These are phyloP conservation scores for Debaryomycetaceae sp. DNA, from an alignment of 1,139 yeast genomes.

Conservation along the genomic window DNA sequence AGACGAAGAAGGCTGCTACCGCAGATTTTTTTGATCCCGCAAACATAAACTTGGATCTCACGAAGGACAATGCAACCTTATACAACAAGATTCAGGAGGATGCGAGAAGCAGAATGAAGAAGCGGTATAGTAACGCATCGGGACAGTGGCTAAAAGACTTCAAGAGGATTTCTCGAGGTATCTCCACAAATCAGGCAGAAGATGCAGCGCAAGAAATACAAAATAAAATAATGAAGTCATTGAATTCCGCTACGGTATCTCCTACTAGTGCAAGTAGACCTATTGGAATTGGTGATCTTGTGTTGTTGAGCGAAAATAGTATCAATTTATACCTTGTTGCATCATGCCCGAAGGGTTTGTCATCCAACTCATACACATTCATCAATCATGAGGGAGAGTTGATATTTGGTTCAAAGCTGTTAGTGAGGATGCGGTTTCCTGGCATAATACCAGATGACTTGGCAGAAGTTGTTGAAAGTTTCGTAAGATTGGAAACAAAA, in stretches of 20 bases:
- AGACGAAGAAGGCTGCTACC: conserved; percentile 1
- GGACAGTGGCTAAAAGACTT: conserved; percentile 16
- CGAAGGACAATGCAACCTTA: conserved; percentile 9
- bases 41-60: conserved; percentile 8
- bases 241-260: conserved; percentile 24
- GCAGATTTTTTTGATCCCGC: conserved; percentile 9
- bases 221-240: conserved; percentile 10
- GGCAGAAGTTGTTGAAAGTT: conserved; percentile 15
- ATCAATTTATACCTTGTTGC: conserved; percentile 31
- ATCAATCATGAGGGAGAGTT: conserved; percentile 57
- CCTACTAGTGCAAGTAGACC: conserved; percentile 20
- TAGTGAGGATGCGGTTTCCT: conserved; percentile 54
- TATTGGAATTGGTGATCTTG: conserved; percentile 38
- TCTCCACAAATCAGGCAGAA: not conserved
- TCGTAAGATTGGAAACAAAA: conserved; percentile 33
- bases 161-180: not conserved
- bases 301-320: conserved; percentile 28
- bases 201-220: conserved; percentile 6
- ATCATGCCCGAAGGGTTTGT: conserved; percentile 25
- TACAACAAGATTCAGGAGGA: conserved; percentile 13
- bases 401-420: conserved; percentile 42
- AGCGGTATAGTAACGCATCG: conserved; percentile 19
- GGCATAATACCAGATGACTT: conserved; percentile 38
- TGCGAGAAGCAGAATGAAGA: conserved; percentile 14
- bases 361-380: conserved; percentile 42